Evolutionary conservation across 169 alveolate genomes (phyloP), one percentile per base, ranked within the genome.

Genomic region (Cryptosporidium parvum): DNA sequence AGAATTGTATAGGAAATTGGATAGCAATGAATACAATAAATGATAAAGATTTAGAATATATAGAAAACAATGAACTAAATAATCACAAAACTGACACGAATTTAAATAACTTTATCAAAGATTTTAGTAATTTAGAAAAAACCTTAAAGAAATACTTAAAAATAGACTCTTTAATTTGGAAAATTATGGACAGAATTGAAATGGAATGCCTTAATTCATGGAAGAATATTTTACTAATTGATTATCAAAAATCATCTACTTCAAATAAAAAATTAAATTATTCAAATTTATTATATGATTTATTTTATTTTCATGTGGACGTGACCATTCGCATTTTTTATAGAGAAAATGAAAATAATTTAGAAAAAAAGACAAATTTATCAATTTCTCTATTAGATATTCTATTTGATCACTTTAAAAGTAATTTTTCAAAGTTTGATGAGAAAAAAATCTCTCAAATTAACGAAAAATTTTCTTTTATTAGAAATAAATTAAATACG

Each of bases 121-220:
- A 80, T 31, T 33, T 65, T 7, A 59, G 56, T 10, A 80, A 80
- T 29, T 10, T 80, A 48, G 56, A 61, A 1, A 80, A 80, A 65
- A 65, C 89, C 5, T 21, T 80, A 39, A 80, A n/a, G 10, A 80
- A 48, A 23, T 58, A 80, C 29, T 33, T 80, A n/a, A 80, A 35
- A 26, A 45, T 80, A 35, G 73, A 80, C 37, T 1, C 3, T 18
- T 9, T 61, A 31, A 62, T 65, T 12, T 39, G 39, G 21, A 45
- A 29, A 31, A 80, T 80, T 12, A 10, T 80, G 3, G 42, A 44
- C n/a, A 44, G 51, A 48, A 42, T 65, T 39, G 39, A 62, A 12
- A 33, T 14, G 12, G 52, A 65, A 18, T 80, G 73, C 31, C 39
- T 51, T 21, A 29, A 23, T 12, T n/a, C 39, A 26, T 61, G 75